Evolutionary conservation across 352 stramenopile species (phyloP), one percentile per base, ranked within the genome.

Genomic region (Phytophthora fragariaefolia): DNA sequence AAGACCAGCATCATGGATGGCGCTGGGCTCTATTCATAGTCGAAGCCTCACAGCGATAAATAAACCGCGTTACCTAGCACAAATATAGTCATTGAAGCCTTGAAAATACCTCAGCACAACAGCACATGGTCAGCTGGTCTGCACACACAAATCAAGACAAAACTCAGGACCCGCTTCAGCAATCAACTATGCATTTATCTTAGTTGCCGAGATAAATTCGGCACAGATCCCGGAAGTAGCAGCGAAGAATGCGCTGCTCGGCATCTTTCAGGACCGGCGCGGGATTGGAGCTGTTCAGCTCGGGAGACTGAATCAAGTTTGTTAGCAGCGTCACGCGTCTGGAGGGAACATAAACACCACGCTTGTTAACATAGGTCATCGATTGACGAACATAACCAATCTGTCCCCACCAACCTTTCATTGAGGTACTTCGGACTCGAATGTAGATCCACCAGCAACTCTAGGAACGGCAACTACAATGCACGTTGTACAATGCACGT

Each of bases 201-300:
- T 73, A 77, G 38, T 69, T 62, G 40, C 54, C 53, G 10, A 94
- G 66, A 57, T 89, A 91, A 43, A 84, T 66, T 36, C 77, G 76
- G 55, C 87, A 93, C 24, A 95, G 54, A 40, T 95, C 85, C 26
- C 87, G 74, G 52, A 95, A 93, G 64, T 88, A 95, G 60, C 87
- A 93, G 38, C 87, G 87, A 48, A 95, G 53, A 70, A 95, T 90
- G 18, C 87, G 87, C 58, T 92, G 81, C 71, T 93, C 77, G 17
- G 87, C 73, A 17, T 91, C 80, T 54, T 89, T 88, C 34, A 91
- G 75, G 20, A 92, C 81, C 4, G 72, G 63, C 32, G 67, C 53
- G 0, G 87, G 82, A 58, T 93, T 95, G 38, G 83, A 92, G 50
- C 74, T 82, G 69, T 95, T 95, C 42, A 95, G 54, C 65, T 95